Base-by-base conservation (phyloP, 495 filamentous ascomycete genomes). In the Aspergillus hancockii region DNA sequence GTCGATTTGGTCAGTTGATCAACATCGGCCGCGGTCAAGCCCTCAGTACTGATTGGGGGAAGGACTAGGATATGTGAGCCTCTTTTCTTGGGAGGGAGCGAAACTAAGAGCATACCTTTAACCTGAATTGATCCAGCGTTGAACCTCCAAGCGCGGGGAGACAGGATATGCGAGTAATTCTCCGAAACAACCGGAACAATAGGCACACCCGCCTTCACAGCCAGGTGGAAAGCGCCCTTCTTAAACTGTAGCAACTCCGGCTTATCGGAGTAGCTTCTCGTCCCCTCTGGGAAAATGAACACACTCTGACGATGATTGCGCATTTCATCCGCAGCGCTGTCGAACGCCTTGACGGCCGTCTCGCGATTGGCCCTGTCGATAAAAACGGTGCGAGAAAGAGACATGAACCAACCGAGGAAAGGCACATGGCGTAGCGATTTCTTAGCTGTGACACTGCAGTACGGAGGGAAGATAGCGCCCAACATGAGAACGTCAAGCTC, bases 341-440 rank as follows among this genome's bases (percentile, higher is more conserved):
- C 83, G 79, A 99, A 97, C 3, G 91, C 92, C 58, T 87, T 83
- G 57, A 92, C 81, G n/a, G 94, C 92, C 45, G 87, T 88, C 58
- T 85, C 78, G 34, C 85, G 85, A 67, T 96, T 95, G 50, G 82
- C 80, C 64, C 94, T 88, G 68, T 99, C 91, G 76, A 99, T 95
- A 73, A 98, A 99, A 46, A 99, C 88, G 58, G 90, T 90, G 52
- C 92, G 90, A 41, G 86, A 90, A 21, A 98, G 80, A 38, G 85
- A 66, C 95, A 98, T 98, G 76, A 95, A 99, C 93, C 92, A 96
- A 52, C 94, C 94, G 45, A 99, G 78, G 69, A 99, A 88, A 2
- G 94, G 94, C n/a, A 87, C 72, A 46, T 81, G 83, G 64, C 86
- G 88, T 62, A 99, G 77, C 36, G 85, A 88, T 66, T 88, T 86